These are phyloP conservation scores for Candolleomyces aberdarensis DNA, from an alignment of 768 basidiomycete species.

Conservation along the genomic window DNA sequence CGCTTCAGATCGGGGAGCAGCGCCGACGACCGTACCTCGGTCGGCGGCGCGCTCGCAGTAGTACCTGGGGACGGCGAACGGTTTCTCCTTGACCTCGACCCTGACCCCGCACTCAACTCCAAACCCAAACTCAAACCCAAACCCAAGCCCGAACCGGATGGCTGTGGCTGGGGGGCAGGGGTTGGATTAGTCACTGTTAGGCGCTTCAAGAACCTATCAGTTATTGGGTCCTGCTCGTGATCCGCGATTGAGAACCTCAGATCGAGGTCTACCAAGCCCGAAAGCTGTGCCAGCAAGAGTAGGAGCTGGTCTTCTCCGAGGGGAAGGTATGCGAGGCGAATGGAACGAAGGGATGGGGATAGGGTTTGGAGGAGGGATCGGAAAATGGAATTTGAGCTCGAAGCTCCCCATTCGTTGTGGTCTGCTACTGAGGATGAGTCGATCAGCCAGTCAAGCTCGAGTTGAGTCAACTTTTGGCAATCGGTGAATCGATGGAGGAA, in stretches of 20 bases:
- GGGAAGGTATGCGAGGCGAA: conserved; percentile 38
- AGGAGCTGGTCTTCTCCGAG: conserved; percentile 30
- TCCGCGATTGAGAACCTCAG: conserved; percentile 34
- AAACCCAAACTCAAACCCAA: too few species aligned
- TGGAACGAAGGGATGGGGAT: conserved; percentile 23
- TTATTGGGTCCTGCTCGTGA: conserved; percentile 32
- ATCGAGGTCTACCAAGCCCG: conserved; percentile 26
- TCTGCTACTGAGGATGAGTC: conserved; percentile 2
- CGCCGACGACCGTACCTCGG: too few species aligned
- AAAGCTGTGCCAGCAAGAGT: conserved; percentile 26
- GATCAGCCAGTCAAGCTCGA: conserved; percentile 36
- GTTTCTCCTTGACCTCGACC: too few species aligned
- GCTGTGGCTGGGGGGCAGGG: neutral
- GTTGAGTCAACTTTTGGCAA: conserved; percentile 23
- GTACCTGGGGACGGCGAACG: too few species aligned
- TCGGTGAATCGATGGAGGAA: conserved; percentile 29
- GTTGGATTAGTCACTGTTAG: conserved; percentile 10
- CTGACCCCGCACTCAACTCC: too few species aligned
- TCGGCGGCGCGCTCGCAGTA: too few species aligned
- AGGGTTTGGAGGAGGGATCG: conserved; percentile 23
- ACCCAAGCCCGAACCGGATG: too few species aligned
- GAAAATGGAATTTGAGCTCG: conserved; percentile 21
- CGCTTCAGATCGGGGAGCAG: conserved; percentile 2
- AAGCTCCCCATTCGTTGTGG: conserved; percentile 15
- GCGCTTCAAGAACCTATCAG: conserved; percentile 27